These are phyloP conservation scores for Neocatenulostroma microsporum DNA, from an alignment of 2,329 filamentous ascomycete genomes.

Conservation along the genomic window DNA sequence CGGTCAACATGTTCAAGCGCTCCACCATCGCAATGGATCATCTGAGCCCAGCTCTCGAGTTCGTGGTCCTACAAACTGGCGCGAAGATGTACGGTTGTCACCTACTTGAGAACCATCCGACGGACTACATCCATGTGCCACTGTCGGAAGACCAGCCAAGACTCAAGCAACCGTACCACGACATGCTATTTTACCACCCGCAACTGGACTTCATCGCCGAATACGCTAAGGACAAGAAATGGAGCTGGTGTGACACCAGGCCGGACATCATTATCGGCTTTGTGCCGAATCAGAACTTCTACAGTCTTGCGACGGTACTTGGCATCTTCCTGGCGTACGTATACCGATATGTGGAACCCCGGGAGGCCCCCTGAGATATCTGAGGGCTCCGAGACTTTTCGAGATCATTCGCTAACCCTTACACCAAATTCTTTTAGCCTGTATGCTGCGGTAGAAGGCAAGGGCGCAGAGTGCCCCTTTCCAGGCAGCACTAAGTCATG, in stretches of 20 bases:
- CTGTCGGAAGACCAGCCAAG: conserved; percentile 26
- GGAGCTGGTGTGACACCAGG: conserved; percentile 33
- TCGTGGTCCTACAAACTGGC: conserved; percentile 31
- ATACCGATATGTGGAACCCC: too few species aligned
- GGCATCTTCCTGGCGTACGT: conserved; percentile 31
- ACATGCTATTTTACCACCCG: conserved; percentile 31
- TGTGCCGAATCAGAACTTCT: conserved; percentile 31
- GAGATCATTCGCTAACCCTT: too few species aligned
- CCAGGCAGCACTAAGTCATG: conserved; percentile 29
- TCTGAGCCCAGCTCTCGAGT: conserved; percentile 32
- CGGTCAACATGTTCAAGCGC: conserved; percentile 36
- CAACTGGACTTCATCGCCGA: conserved; percentile 30
- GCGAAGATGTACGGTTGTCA: conserved; percentile 37
- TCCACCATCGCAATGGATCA: conserved; percentile 31
- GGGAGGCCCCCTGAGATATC: too few species aligned
- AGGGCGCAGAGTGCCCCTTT: conserved; percentile 28
- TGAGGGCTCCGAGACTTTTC: too few species aligned
- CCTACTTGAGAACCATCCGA: conserved; percentile 33
- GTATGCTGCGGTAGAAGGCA: conserved; percentile 28
- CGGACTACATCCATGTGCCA: conserved; percentile 30
- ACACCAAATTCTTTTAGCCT: too few species aligned
- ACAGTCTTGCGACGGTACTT: conserved; percentile 25
- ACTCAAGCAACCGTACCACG: conserved; percentile 23
- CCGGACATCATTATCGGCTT: conserved; percentile 32
- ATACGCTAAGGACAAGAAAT: conserved; percentile 27